Conservation (phyloP, 192 early-diverging fungal species). For the Thamnidium elegans region DNA sequence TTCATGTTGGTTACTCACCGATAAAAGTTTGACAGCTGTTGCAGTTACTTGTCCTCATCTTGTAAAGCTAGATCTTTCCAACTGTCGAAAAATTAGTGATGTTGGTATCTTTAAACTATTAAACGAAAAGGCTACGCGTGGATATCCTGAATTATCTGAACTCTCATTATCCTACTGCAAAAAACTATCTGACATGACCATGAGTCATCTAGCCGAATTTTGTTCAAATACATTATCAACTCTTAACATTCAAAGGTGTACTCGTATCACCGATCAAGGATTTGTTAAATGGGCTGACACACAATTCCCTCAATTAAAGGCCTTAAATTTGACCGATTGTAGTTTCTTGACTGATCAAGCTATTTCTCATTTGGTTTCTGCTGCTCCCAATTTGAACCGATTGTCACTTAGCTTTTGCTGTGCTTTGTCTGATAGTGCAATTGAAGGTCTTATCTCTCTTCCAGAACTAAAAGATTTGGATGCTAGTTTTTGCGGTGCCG, state of each 20-base stretch:
- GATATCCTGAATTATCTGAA: slow-evolving; percentile 24
- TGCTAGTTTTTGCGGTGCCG: slow-evolving; percentile 66
- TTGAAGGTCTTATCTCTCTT: slow-evolving; percentile 43
- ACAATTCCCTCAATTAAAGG: slow-evolving; percentile 41
- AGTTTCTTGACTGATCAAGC: slow-evolving; percentile 72
- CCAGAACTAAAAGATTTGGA: slow-evolving; percentile 54
- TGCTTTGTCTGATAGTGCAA: slow-evolving; percentile 61
- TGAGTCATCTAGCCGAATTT: slow-evolving; percentile 44
- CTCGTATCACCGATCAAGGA: slow-evolving; percentile 64
- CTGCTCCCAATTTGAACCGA: slow-evolving; percentile 51
- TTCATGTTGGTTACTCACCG: slow-evolving; percentile 72
- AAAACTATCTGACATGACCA: slow-evolving; percentile 60
- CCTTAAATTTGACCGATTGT: slow-evolving; percentile 69
- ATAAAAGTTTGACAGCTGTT: slow-evolving; percentile 52
- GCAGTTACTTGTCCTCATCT: slow-evolving; percentile 47
- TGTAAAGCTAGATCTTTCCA: slow-evolving; percentile 62
- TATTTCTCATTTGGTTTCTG: slow-evolving; percentile 47
- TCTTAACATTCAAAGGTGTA: slow-evolving; percentile 75
- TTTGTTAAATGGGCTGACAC: slow-evolving; percentile 50
- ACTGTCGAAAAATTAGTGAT: slow-evolving; percentile 77
- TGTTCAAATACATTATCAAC: slow-evolving; percentile 52
- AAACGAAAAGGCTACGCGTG: background rate
- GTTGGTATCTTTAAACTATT: slow-evolving; percentile 53
- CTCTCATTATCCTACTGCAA: slow-evolving; percentile 74
- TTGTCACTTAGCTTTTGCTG: slow-evolving; percentile 77